Base-by-base conservation (phyloP, 768 basidiomycete species). In the Lactarius psammicola region DNA sequence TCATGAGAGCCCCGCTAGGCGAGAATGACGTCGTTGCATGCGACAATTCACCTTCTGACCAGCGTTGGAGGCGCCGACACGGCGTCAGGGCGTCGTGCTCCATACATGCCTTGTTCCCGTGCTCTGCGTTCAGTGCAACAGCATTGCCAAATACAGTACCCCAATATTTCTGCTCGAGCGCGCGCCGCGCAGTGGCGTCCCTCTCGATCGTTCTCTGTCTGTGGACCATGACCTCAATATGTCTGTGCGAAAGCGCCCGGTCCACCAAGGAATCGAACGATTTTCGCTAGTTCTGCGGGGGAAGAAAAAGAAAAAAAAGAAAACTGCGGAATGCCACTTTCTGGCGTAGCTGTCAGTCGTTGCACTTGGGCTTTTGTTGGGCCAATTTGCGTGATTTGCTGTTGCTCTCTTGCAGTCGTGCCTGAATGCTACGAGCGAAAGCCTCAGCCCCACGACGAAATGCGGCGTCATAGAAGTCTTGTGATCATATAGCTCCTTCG, bases 21-120 rank as follows among this genome's bases (percentile, higher is more conserved):
- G 28, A 51, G 49, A 51, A 66, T 66, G 65, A 66, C 65, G 65
- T 66, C 51, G 60, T 59, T 42, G 30, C 28, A 36, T 44, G 5
- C 30, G 20, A 53, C 56, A 34, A 10, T 28, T 26, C 57, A 59
- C 33, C 46, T 58, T 26, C 36, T 57, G 49, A 23, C 3, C 5
- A 30, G 20, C 31, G 9, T 10, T 56, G 55, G 20, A n/a, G 55
- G 20, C 30, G 31, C 30, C 28, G 55, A 30, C 23, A 54, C 55
- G 55, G 30, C 55, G 18, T 30, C 51, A 53, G 51, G 28, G 5
- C 15, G 2, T 9, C 30, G 54, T 13, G 31, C 2, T 31, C 18
- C 31, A 15, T 31, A 55, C 20, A 31, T 31, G 31, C 31, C 11
- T 13, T 51, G 49, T 18, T 55, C 54, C 54, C 28, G 28, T 55